A percentile compares a stretch with the other conserved stretches of the same genome.
Conservation (phyloP, 2,329 filamentous ascomycete species). For the Aureobasidium sp. region DNA sequence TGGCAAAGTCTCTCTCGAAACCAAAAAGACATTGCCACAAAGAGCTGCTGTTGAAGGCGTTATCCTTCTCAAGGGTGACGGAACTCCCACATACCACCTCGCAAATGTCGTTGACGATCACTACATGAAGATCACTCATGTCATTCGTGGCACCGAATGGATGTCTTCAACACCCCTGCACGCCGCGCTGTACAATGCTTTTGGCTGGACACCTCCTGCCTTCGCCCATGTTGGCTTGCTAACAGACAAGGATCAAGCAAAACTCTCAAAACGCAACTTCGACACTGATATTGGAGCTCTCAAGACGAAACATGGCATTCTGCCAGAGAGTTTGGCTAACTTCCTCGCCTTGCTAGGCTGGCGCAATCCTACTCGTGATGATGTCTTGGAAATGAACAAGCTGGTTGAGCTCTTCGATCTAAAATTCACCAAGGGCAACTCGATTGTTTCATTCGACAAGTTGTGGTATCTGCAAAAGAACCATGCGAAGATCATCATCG, state of each 20-base stretch:
- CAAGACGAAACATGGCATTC: constrained; percentile 49
- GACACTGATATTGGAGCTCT: constrained; percentile 55
- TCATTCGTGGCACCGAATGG: constrained; percentile 94
- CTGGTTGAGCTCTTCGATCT: constrained; percentile 71
- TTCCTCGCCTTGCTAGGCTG: constrained; percentile 82
- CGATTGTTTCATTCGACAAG: constrained; percentile 73
- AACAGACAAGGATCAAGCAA: constrained; percentile 41
- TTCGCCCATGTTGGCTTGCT: constrained; percentile 46
- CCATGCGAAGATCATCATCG: constrained; percentile 45
- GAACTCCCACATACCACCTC: constrained; percentile 90
- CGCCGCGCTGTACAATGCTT: constrained; percentile 47
- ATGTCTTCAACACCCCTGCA: constrained; percentile 85
- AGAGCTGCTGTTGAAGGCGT: constrained; percentile 48
- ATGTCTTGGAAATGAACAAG: constrained; percentile 63
- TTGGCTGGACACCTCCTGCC: constrained; percentile 41
- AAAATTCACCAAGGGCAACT: constrained; percentile 86
- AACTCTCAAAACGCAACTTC: constrained; percentile 72
- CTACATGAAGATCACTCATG: constrained; percentile 90
- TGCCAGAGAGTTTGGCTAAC: constrained; percentile 62
- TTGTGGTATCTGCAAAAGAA: constrained; percentile 70
- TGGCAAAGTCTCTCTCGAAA: constrained; percentile 46
- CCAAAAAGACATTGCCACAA: constrained; percentile 22
- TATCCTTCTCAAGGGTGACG: constrained; percentile 84
- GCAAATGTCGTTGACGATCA: constrained; percentile 97
- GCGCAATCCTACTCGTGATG: constrained; percentile 61